These are phyloP conservation scores for Ampelocalamus luodianensis DNA, from an alignment of 176 grass and related monocot genomes.

Conservation along the genomic window DNA sequence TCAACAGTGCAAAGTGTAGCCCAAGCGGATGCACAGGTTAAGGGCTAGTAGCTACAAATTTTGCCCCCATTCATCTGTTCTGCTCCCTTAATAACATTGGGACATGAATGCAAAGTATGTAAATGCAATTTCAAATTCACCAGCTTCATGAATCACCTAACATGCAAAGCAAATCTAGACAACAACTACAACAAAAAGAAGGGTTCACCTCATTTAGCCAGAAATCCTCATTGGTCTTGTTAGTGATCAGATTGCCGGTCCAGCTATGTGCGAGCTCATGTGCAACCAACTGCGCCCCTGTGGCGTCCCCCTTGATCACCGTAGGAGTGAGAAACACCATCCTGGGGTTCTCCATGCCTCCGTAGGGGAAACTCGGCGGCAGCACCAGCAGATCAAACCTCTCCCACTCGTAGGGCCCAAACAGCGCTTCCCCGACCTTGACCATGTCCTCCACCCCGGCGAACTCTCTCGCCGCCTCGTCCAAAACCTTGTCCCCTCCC, in stretches of 20 bases:
- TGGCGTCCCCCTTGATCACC: slow-evolving; percentile 71
- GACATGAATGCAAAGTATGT: slow-evolving; percentile 1
- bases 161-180: neutral
- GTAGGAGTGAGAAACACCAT: slow-evolving; percentile 95
- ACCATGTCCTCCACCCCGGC: slow-evolving; percentile 91
- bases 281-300: slow-evolving; percentile 84
- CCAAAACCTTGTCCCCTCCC: slow-evolving; percentile 63
- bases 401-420: slow-evolving; percentile 93
- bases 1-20: neutral
- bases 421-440: slow-evolving; percentile 74
- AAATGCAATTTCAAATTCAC: neutral
- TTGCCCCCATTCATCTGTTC: neutral
- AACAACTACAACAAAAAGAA: neutral
- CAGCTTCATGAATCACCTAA: neutral
- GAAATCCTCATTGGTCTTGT: slow-evolving; percentile 97
- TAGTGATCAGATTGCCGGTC: slow-evolving; percentile 92
- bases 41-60: neutral
- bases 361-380: slow-evolving; percentile 88
- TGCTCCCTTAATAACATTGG: neutral
- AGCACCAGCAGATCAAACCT: slow-evolving; percentile 90
- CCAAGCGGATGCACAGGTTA: neutral
- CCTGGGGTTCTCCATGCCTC: slow-evolving; percentile 93
- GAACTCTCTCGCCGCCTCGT: slow-evolving; percentile 88
- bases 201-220: slow-evolving; percentile 90
- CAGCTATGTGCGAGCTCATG: slow-evolving; percentile 96